These are phyloP conservation scores for Polyporus tsugae DNA, from an alignment of 1,284 basidiomycete genomes.

Conservation along the genomic window DNA sequence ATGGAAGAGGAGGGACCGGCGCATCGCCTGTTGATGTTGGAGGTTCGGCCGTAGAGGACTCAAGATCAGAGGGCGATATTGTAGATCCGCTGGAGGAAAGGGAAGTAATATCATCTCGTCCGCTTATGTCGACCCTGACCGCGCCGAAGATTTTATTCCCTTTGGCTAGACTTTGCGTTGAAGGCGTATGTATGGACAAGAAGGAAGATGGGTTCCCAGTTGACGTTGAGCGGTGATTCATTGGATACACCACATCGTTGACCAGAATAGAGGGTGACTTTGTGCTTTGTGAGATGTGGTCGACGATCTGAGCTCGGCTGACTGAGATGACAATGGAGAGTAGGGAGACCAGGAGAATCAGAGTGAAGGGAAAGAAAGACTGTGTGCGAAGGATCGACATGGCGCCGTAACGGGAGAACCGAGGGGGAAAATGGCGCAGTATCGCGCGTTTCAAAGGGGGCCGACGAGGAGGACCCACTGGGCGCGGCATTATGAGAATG, in stretches of 20 bases:
- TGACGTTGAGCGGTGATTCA: not conserved
- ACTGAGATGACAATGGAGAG: not conserved
- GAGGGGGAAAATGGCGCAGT: not conserved
- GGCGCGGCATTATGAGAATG: not conserved
- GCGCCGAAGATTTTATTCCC: not conserved
- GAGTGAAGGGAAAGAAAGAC: not conserved
- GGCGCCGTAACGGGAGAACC: not conserved
- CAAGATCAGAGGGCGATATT: not conserved
- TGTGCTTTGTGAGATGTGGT: not conserved
- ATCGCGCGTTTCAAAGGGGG: not conserved
- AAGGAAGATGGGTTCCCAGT: too few species aligned
- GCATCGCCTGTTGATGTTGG: not conserved
- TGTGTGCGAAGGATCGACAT: not conserved
- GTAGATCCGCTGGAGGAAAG: not conserved
- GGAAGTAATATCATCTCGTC: not conserved
- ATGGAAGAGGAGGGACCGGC: not conserved
- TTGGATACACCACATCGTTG: constrained; percentile 7
- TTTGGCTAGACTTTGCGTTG: not conserved
- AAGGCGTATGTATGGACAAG: not conserved
- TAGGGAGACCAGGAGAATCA: not conserved
- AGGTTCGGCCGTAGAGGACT: not conserved
- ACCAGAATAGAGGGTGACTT: not conserved
- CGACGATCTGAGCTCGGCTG: not conserved
- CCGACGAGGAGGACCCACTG: not conserved
- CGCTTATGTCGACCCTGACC: not conserved